phyloP scores from a whole-genome alignment of 169 alveolate genomes.

The Eimeria falciformis region DNA sequence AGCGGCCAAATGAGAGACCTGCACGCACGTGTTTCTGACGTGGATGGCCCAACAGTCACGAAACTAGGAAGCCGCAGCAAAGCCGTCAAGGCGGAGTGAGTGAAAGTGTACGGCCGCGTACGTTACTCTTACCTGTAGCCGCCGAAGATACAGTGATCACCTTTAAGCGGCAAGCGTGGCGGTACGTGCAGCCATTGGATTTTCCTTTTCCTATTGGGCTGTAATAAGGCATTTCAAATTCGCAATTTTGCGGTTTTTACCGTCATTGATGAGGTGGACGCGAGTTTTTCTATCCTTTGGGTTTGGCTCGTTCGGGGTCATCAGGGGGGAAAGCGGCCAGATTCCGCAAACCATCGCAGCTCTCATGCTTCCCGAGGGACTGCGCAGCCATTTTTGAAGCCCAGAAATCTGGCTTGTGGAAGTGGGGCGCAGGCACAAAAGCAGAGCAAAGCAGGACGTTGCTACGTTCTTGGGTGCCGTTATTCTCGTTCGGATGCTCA shows the following conservation, averaged over 20 bases:
- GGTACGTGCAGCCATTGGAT: neutral
- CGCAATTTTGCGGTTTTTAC: neutral
- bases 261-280: constrained; percentile 3
- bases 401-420: constrained; percentile 53
- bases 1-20: constrained; percentile 85
- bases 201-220: constrained; percentile 3
- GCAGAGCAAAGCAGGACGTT: constrained; percentile 41
- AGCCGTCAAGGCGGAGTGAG: constrained; percentile 13
- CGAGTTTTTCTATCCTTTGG: constrained; percentile 25
- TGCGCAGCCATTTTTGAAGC: constrained; percentile 23
- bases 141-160: neutral
- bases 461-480: neutral
- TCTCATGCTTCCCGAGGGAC: constrained; percentile 47
- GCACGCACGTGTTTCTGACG: constrained; percentile 82
- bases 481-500: neutral
- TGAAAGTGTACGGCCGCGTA: neutral
- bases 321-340: constrained; percentile 55
- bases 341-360: constrained; percentile 24
- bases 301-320: constrained; percentile 30
- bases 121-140: neutral
- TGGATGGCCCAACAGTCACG: constrained; percentile 69
- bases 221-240: too few relatives aligned
- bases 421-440: constrained; percentile 65
- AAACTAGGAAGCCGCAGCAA: neutral
- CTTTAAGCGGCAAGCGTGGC: constrained; percentile 21